Evolutionary conservation across 148 eudicot genomes (phyloP).

Genomic region (Amaranthus hypochondriacus): DNA sequence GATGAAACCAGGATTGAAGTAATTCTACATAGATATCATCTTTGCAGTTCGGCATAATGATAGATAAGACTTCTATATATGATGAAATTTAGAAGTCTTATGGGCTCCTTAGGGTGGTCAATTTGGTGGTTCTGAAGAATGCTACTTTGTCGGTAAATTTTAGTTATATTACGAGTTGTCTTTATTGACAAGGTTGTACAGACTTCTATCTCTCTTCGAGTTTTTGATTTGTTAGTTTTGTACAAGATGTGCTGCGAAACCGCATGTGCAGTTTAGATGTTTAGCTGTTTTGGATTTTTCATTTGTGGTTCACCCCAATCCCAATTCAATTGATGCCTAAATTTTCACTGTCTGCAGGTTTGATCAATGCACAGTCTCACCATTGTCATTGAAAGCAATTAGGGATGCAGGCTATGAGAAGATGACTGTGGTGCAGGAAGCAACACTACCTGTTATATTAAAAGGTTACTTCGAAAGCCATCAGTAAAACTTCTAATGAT

Average conservation of each 20-base stretch:
- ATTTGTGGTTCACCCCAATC: background rate
- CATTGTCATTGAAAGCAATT: conserved; percentile 68
- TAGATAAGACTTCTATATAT: background rate
- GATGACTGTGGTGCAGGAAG: conserved; percentile 96
- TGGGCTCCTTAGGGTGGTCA: background rate
- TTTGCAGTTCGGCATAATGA: background rate
- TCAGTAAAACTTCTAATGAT: background rate
- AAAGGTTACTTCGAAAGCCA: conserved; percentile 43
- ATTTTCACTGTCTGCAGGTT: conserved; percentile 47
- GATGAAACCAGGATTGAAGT: no score
- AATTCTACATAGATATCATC: no score
- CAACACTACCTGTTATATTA: conserved; percentile 88
- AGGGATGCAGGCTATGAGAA: conserved; percentile 90
- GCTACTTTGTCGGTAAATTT: no score
- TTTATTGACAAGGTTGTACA: background rate
- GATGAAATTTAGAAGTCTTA: background rate
- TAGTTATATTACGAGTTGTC: background rate
- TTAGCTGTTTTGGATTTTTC: background rate
- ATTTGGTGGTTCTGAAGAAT: background rate
- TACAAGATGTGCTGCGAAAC: background rate
- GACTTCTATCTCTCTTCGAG: background rate
- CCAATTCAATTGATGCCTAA: background rate
- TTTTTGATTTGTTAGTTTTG: background rate
- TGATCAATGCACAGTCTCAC: conserved; percentile 82
- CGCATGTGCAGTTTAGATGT: background rate